These are phyloP conservation scores for Nakazawaea laoshanensis DNA, from an alignment of 805 yeast species.

Conservation along the genomic window DNA sequence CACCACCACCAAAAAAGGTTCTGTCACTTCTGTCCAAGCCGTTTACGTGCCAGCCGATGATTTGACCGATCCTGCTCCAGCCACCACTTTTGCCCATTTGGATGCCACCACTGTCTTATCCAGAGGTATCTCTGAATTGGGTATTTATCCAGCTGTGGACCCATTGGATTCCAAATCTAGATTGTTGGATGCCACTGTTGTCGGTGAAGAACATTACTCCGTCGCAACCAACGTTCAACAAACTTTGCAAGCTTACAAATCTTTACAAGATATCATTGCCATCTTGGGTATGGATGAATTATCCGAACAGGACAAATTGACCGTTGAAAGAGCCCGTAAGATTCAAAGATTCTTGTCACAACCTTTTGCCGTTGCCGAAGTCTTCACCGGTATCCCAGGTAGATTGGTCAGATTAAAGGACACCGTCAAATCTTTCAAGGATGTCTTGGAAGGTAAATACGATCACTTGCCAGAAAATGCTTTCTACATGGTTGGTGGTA, in stretches of 20 bases:
- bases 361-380: constrained; percentile 99
- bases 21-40: constrained; percentile 99
- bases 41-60: constrained; percentile 99
- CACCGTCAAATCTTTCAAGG: constrained; percentile 91
- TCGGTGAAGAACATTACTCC: constrained; percentile 98
- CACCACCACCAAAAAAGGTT: constrained; percentile 99
- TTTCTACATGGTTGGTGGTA: constrained; percentile 99
- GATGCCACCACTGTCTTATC: constrained; percentile 99
- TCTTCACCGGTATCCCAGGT: constrained; percentile 99
- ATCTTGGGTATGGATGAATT: constrained; percentile 99
- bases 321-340: constrained; percentile 99
- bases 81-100: constrained; percentile 99
- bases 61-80: constrained; percentile 99
- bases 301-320: constrained; percentile 96
- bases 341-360: constrained; percentile 99
- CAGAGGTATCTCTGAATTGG: constrained; percentile 98
- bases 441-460: constrained; percentile 96
- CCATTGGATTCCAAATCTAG: constrained; percentile 99
- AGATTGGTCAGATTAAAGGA: constrained; percentile 95
- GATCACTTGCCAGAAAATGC: constrained; percentile 99
- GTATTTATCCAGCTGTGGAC: constrained; percentile 99
- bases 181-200: constrained; percentile 93
- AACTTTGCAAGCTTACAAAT: constrained; percentile 99
- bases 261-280: constrained; percentile 99
- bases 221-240: constrained; percentile 94